Base-by-base conservation (phyloP, 371 early-diverging fungal genomes). In the Rhizopus arrhizus region DNA sequence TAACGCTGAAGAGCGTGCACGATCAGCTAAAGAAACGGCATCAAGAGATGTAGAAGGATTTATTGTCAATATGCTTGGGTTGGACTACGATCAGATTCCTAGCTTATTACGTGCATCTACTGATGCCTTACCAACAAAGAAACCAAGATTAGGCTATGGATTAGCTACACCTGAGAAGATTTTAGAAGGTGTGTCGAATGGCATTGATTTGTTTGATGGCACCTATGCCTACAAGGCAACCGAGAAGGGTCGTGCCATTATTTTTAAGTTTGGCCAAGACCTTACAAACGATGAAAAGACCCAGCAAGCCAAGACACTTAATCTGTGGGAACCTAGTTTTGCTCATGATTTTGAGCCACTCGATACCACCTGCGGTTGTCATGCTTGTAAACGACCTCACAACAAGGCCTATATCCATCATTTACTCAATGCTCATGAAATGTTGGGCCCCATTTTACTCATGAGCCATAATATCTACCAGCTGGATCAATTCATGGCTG, bases 361-460 rank as follows among this genome's bases (percentile, higher is more conserved):
- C 4, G 78, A 85, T 38, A 42, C 68, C 8, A 77, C 74, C 8
- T 91, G 91, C 65, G 67, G 69, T 40, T 91, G 91, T 63, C 83
- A 84, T 53, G 73, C 89, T 13, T 91, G 93, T 64, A 68, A 77
- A 48, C 74, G 75, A 33, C 80, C 80, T 36, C 88, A 91, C 72
- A 82, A 88, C 28, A 83, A 88, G 33, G 87, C 91, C 5, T 92
- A 91, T 64, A 80, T 90, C 55, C 87, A 91, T 66, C 93, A 92
- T 60, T 74, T 92, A 40, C 60, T 91, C 49, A 81, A 78, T 51
- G 81, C 91, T 5, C 88, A 88, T 47, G 93, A 92, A 70, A 92
- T 92, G 91, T 72, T 92, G 53, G 91, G 83, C 5, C 84, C 86
- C 0, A 85, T 92, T 15, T 68, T 92, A 53, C 65, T 92, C 13